A percentile compares a stretch with the other conserved stretches of the same genome.
phyloP scores from a whole-genome alignment of 495 filamentous ascomycete genomes.

The Emericellopsis terricola region DNA sequence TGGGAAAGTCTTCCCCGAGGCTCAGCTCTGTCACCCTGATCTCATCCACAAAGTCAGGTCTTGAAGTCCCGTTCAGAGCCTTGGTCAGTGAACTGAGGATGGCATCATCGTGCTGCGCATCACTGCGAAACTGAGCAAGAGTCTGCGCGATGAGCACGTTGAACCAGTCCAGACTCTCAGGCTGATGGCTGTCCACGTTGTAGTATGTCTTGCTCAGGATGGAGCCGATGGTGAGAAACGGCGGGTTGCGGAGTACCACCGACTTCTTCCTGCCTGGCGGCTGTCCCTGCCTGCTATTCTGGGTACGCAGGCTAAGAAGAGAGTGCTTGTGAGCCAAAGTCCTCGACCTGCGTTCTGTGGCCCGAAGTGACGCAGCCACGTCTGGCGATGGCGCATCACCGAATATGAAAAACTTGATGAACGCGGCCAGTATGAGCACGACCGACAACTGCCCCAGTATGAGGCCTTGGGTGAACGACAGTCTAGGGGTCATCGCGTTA shows the following conservation, averaged over 20 bases:
- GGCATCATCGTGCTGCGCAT: constrained; percentile 77
- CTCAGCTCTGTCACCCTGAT: constrained; percentile 87
- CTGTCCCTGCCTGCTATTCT: constrained; percentile 21
- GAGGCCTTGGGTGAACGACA: constrained; percentile 86
- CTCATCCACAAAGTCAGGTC: constrained; percentile 81
- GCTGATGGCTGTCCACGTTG: constrained; percentile 87
- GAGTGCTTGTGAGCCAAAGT: constrained; percentile 52
- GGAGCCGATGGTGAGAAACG: constrained; percentile 56
- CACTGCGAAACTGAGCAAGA: constrained; percentile 82
- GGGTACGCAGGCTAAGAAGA: constrained; percentile 33
- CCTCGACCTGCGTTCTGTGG: constrained; percentile 44
- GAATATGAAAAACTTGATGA: constrained; percentile 99
- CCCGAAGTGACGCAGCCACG: constrained; percentile 44
- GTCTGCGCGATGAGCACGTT: constrained; percentile 95
- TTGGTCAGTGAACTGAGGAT: constrained; percentile 87
- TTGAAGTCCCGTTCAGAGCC: constrained; percentile 65
- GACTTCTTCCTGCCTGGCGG: constrained; percentile 57
- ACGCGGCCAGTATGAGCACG: constrained; percentile 72
- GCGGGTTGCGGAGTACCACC: constrained; percentile 49
- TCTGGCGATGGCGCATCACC: constrained; percentile 79
- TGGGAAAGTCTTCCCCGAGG: constrained; percentile 91
- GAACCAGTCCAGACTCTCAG: constrained; percentile 99
- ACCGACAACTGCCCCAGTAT: constrained; percentile 86
- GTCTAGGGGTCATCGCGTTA: constrained; percentile 36
- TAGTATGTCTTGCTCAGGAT: constrained; percentile 96